Percentiles rank a stretch among this genome's conserved stretches.
Conservation (phyloP, 2,329 filamentous ascomycete species). For the Aspergillus sp. region DNA sequence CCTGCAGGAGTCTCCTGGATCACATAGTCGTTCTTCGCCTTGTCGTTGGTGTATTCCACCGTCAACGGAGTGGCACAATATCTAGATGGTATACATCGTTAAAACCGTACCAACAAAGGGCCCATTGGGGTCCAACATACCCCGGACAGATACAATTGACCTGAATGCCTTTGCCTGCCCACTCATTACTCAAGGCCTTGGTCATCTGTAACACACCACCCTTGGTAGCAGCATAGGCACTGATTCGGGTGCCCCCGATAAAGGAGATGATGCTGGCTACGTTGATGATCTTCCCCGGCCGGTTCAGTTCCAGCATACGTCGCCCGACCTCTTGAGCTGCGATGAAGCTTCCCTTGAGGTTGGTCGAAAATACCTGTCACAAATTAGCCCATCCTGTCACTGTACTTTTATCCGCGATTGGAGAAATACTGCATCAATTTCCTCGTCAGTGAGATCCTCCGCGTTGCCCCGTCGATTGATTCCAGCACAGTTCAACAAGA, state of each 20-base stretch:
- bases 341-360: not conserved
- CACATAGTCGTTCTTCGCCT: constrained; percentile 70
- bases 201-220: constrained; percentile 82
- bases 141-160: constrained; percentile 89
- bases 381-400: not conserved
- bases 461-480: not conserved
- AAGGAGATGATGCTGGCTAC: constrained; percentile 77
- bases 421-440: not conserved
- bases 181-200: constrained; percentile 83
- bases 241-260: constrained; percentile 84
- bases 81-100: not conserved
- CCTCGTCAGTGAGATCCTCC: not conserved
- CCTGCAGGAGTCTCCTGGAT: constrained; percentile 73
- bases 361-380: not conserved
- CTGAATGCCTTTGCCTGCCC: constrained; percentile 73
- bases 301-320: constrained; percentile 7
- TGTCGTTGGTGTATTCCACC: constrained; percentile 70
- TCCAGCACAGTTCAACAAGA: not conserved
- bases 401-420: not conserved
- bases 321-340: not conserved
- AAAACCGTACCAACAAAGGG: not conserved
- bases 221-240: constrained; percentile 83
- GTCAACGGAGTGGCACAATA: constrained; percentile 79
- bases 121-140: constrained; percentile 56
- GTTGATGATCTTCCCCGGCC: constrained; percentile 65